Evolutionary conservation across 371 early-diverging fungal species (phyloP), one percentile per base, ranked within the genome.

Genomic region (Mucor lusitanicus): DNA sequence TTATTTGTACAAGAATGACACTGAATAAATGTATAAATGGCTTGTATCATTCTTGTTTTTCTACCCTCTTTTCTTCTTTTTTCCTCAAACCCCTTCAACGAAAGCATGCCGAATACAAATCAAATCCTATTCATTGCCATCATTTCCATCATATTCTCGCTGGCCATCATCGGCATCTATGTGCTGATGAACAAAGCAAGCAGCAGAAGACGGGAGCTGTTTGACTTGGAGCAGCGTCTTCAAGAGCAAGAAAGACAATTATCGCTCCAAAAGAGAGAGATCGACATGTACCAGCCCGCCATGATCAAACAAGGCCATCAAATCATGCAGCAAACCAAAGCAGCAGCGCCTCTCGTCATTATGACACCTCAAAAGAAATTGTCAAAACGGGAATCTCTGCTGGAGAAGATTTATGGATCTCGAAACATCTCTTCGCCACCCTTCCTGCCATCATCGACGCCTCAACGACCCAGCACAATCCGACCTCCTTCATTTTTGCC

Each of bases 401-500:
- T 69, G 15, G 37, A 65, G 21, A 72, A 63, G 35, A 53, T 72
- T 1, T 68, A 72, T 33, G 65, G 73, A 21, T 72, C 65, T 35
- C 73, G 69, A 37, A 72, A 61, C 28, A 21, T 53, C 3, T 64
- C 68, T 40, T 59, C 69, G 17, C 63, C 69, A 32, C 64, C 64
- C 27, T 54, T 53, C 4, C 30, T 61, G 28, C 53, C 64, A 21
- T 63, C 60, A 0, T 46, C 6, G 21, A 11, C 19, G 59, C 32
- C 21, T 12, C 58, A 32, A 37, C 17, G 59, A 32, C 69, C 69
- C 12, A 69, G 69, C 35, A 40, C 66, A 3, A 35, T 63, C 0
- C 17, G 69, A 56, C 63, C 66, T 28, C 69, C 66, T 56, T 69
- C 69, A 17, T 73, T 73, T 54, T 40, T 69, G 33, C 73, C 69